Evolutionary conservation across 2,329 filamentous ascomycete genomes (phyloP), one percentile per base, ranked within the genome.

Genomic region (Chaetomiaceae sp.): DNA sequence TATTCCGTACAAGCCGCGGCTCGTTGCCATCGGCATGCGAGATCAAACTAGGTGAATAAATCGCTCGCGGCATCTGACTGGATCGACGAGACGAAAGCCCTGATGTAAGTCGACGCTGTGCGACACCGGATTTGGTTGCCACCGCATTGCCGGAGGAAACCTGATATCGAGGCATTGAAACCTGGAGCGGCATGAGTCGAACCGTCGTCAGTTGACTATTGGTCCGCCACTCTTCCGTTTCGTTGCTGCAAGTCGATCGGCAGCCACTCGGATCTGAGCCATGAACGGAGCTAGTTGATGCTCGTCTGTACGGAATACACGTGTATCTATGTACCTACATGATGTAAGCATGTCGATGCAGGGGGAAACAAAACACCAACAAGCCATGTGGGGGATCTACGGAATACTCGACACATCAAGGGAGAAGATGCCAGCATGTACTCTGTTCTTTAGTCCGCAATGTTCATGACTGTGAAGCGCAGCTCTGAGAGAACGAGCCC

Each of bases 401-500:
- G 27, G 25, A 21, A 13, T 13, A 33, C 23, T 30, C 33, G 4
- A 13, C 37, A 21, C 31, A 19, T 14, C 38, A 38, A 21, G n/a
- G n/a, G n/a, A n/a, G n/a, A n/a, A n/a, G n/a, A n/a, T n/a, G n/a
- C n/a, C 6, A 12, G 61, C 50, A 77, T 83, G 78, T 83, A 73
- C 77, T 81, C 78, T 68, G 74, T 74, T 74, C 73, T 77, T 79
- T 82, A 83, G 79, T 82, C 79, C 78, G 72, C 69, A 70, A 69
- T n/a, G 72, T 74, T 77, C 75, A 81, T 76, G 65, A 66, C 73
- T 79, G 70, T 74, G 69, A 72, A 73, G 74, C 71, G 70, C 74
- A 74, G 77, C 69, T 83, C 79, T 83, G 79, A 82, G 71, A 79
- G 75, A 79, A 76, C 74, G 77, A 80, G 74, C 73, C 55, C 55